phyloP scores from a whole-genome alignment of 2,329 filamentous ascomycete species.

The Aschersonia sp. region DNA sequence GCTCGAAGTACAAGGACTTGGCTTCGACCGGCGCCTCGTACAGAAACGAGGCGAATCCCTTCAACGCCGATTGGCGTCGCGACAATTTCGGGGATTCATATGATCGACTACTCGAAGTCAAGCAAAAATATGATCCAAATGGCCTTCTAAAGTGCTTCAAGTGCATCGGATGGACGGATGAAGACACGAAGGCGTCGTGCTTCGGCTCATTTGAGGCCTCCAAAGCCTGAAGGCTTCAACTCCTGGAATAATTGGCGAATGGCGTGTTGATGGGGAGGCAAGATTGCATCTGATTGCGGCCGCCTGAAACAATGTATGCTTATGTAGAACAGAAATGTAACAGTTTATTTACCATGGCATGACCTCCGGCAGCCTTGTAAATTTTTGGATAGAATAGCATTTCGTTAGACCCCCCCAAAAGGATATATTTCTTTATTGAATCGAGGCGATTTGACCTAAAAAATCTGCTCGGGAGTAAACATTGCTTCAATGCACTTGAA shows the following conservation, averaged over 20 bases:
- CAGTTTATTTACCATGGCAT: too few species aligned
- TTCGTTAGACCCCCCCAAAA: too few species aligned
- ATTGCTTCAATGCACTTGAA: too few species aligned
- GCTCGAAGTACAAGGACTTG: constrained; percentile 3
- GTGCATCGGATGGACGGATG: constrained; percentile 1
- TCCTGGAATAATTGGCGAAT: neutral
- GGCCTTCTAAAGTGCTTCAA: neutral
- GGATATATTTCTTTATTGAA: too few species aligned
- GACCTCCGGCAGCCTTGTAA: too few species aligned
- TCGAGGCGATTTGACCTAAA: too few species aligned
- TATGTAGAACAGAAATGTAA: too few species aligned
- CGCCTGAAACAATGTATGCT: too few species aligned
- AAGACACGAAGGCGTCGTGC: neutral
- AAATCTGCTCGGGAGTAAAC: too few species aligned
- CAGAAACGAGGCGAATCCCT: constrained; percentile 14
- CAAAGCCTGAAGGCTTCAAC: neutral
- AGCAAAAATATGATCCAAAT: constrained; percentile 14
- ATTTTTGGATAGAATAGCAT: too few species aligned
- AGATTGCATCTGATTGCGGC: too few species aligned
- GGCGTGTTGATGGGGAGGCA: too few species aligned
- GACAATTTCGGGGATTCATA: constrained; percentile 16
- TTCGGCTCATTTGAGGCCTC: neutral
- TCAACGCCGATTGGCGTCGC: constrained; percentile 11
- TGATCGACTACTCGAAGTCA: constrained; percentile 21
- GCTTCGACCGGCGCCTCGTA: constrained; percentile 10